Conservation (phyloP, 108 stramenopile genomes). For the Cyclotella choctawhatcheeana region DNA sequence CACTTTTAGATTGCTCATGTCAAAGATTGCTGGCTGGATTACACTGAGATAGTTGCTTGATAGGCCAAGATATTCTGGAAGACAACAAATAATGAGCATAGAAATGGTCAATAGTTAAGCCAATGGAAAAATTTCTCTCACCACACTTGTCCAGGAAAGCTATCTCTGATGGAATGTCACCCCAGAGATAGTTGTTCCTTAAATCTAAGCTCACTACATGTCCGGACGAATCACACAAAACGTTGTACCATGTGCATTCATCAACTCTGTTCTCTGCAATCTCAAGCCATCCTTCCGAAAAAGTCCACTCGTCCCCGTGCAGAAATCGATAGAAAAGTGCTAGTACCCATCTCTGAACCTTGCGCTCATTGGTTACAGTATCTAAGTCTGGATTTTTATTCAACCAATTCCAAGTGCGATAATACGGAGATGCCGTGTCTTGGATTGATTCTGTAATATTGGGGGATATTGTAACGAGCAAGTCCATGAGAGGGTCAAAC, state of each 20-base stretch:
- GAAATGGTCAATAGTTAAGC: background rate
- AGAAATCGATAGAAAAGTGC: slow-evolving; percentile 38
- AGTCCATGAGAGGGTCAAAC: background rate
- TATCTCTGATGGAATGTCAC: slow-evolving; percentile 29
- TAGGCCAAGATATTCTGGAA: slow-evolving; percentile 29
- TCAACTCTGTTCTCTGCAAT: slow-evolving; percentile 16
- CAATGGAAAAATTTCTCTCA: slow-evolving; percentile 5
- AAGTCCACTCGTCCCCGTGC: slow-evolving; percentile 39
- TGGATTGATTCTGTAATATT: slow-evolving; percentile 12
- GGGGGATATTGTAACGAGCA: slow-evolving; percentile 29
- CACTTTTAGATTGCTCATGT: slow-evolving; percentile 33
- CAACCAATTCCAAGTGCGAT: slow-evolving; percentile 22
- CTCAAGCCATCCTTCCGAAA: slow-evolving; percentile 30
- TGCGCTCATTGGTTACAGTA: slow-evolving; percentile 7
- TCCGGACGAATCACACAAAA: slow-evolving; percentile 32
- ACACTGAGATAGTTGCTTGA: slow-evolving; percentile 24
- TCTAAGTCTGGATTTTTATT: slow-evolving; percentile 22
- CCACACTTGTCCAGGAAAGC: slow-evolving; percentile 23
- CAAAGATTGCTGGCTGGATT: slow-evolving; percentile 28
- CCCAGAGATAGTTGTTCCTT: slow-evolving; percentile 32
- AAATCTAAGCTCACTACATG: slow-evolving; percentile 26
- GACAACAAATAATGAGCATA: background rate
- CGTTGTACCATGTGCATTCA: slow-evolving; percentile 50
- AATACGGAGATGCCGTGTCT: background rate
- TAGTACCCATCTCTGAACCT: slow-evolving; percentile 45